phyloP scores from a whole-genome alignment of 2,329 filamentous ascomycete genomes.

The Coleophoma crateriformis region DNA sequence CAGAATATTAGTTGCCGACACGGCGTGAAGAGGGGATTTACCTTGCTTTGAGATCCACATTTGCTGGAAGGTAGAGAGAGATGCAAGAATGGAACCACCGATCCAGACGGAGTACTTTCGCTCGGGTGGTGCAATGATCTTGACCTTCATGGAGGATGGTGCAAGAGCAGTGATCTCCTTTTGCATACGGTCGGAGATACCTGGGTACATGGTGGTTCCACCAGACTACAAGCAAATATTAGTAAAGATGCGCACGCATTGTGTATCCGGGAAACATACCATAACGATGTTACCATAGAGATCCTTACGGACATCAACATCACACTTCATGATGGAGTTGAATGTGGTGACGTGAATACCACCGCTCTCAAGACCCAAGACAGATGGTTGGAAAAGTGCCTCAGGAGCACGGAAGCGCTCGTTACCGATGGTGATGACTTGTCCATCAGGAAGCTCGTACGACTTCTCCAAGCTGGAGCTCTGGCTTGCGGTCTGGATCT shows the following conservation, averaged over 20 bases:
- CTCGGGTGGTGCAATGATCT: constrained; percentile 99
- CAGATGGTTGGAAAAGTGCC: constrained; percentile 98
- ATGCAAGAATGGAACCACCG: constrained; percentile 99
- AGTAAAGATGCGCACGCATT: constrained; percentile 5
- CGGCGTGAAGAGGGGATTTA: not conserved
- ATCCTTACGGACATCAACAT: constrained; percentile 99
- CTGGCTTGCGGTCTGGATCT: constrained; percentile 99
- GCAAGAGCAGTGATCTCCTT: constrained; percentile 99
- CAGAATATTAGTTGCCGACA: not conserved
- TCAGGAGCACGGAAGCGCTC: constrained; percentile 99
- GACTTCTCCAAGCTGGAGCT: constrained; percentile 99
- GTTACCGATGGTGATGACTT: constrained; percentile 99
- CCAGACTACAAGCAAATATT: constrained; percentile 63
- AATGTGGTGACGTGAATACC: constrained; percentile 99
- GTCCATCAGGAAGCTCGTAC: constrained; percentile 97
- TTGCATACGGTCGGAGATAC: constrained; percentile 99
- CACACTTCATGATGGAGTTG: constrained; percentile 99
- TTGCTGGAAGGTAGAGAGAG: constrained; percentile 99
- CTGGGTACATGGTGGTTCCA: constrained; percentile 99
- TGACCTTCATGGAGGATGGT: constrained; percentile 99
- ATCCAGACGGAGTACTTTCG: constrained; percentile 99
- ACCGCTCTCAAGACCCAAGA: constrained; percentile 95
- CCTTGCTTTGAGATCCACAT: constrained; percentile 99
- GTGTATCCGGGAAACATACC: constrained; percentile 55
- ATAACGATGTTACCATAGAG: constrained; percentile 99